phyloP scores from a whole-genome alignment of 2,329 filamentous ascomycete genomes.

The Fusarium coicis region DNA sequence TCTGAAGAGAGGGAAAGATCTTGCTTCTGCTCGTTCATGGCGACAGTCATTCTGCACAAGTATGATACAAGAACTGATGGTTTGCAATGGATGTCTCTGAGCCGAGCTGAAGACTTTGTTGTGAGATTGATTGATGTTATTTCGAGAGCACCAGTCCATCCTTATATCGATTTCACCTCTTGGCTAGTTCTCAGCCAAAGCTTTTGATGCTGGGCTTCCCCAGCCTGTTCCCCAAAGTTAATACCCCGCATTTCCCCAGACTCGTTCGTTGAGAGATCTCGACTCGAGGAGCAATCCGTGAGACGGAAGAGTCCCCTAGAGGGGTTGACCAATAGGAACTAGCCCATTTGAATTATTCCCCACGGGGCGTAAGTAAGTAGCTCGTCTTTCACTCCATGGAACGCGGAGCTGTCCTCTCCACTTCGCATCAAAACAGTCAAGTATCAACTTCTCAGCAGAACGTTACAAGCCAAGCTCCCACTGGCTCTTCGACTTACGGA shows the following conservation, averaged over 20 bases:
- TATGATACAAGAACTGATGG: background rate
- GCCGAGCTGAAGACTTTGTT: background rate
- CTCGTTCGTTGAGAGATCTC: background rate
- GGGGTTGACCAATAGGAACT: background rate
- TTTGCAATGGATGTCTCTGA: background rate
- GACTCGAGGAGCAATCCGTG: background rate
- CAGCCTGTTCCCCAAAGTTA: background rate
- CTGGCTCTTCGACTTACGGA: background rate
- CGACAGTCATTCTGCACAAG: background rate
- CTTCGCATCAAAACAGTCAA: background rate
- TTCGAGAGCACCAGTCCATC: background rate
- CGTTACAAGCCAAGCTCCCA: background rate
- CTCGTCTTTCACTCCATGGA: background rate
- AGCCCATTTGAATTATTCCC: background rate
- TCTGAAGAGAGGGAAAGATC: background rate
- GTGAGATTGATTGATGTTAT: no score
- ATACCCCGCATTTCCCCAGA: background rate
- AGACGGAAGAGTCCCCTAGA: background rate
- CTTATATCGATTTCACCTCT: background rate
- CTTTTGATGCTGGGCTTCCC: background rate
- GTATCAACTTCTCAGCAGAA: background rate
- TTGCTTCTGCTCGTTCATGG: background rate
- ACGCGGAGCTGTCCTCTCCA: background rate
- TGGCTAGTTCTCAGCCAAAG: background rate
- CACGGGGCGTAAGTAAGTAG: background rate